Percentiles rank a stretch among this genome's conserved stretches.
Conservation (phyloP, 1,284 basidiomycete genomes). For the Leccinum solheimii region DNA sequence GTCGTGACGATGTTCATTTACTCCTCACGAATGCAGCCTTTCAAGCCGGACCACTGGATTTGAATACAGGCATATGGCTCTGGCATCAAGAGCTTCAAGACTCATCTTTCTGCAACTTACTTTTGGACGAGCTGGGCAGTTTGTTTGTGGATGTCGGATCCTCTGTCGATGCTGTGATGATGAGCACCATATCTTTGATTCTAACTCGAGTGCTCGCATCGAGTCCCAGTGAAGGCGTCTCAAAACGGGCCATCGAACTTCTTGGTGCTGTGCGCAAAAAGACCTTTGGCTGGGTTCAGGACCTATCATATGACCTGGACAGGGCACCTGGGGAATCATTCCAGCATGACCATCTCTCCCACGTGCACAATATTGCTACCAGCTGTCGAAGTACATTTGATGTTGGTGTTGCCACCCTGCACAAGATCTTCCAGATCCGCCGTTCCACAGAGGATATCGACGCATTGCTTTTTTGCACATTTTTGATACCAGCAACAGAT, state of each 20-base stretch:
- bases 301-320: constrained; percentile 30
- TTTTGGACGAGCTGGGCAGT: constrained; percentile 36
- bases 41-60: constrained; percentile 41
- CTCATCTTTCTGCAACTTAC: constrained; percentile 34
- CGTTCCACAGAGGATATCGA: too few relatives aligned
- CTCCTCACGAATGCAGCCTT: constrained; percentile 43
- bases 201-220: constrained; percentile 38
- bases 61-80: constrained; percentile 11
- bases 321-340: too few relatives aligned
- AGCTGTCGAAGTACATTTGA: too few relatives aligned
- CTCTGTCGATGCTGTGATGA: constrained; percentile 43
- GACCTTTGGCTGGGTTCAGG: constrained; percentile 38
- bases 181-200: constrained; percentile 40
- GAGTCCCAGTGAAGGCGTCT: constrained; percentile 9
- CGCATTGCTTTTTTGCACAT: too few relatives aligned
- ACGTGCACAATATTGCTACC: too few relatives aligned
- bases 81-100: constrained; percentile 38
- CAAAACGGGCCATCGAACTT: constrained; percentile 19
- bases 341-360: too few relatives aligned
- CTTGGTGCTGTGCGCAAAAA: constrained; percentile 34
- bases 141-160: constrained; percentile 33
- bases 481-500: too few relatives aligned
- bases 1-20: constrained; percentile 39
- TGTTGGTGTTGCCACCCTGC: too few relatives aligned
- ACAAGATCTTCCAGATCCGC: too few relatives aligned